phyloP scores from a whole-genome alignment of 768 basidiomycete species.

The Cystobasidium onofrii region DNA sequence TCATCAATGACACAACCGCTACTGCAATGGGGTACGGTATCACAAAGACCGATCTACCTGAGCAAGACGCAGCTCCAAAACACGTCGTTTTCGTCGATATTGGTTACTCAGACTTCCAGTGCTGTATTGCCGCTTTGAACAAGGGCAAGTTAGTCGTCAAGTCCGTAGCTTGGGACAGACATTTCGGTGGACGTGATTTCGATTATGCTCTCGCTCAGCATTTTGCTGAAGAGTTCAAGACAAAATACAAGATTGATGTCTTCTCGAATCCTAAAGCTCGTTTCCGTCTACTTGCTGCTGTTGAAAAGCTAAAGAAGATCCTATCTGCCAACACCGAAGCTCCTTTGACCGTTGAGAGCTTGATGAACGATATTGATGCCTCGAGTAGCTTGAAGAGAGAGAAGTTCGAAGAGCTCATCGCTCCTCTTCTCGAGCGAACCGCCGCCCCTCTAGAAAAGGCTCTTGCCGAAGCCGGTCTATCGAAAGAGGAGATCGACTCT shows the following conservation, averaged over 20 bases:
- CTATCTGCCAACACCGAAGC: constrained; percentile 87
- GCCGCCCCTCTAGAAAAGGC: constrained; percentile 66
- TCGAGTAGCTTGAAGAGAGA: constrained; percentile 76
- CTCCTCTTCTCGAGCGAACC: constrained; percentile 67
- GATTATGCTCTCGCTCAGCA: constrained; percentile 81
- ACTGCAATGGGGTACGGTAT: constrained; percentile 95
- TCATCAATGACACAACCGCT: constrained; percentile 96
- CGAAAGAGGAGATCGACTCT: constrained; percentile 74
- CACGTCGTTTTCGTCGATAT: constrained; percentile 91
- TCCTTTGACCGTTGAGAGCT: constrained; percentile 83
- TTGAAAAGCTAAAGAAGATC: constrained; percentile 93
- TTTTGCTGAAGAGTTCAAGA: constrained; percentile 84
- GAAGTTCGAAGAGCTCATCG: constrained; percentile 67
- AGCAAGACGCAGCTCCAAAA: constrained; percentile 63
- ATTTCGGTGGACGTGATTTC: constrained; percentile 93
- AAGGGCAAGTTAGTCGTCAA: constrained; percentile 86
- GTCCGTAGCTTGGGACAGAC: constrained; percentile 77
- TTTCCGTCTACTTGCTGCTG: constrained; percentile 79
- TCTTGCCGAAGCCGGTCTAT: constrained; percentile 68
- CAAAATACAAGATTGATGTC: constrained; percentile 98
- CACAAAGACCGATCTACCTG: constrained; percentile 91
- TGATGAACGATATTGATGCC: constrained; percentile 93
- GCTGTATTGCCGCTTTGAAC: constrained; percentile 80
- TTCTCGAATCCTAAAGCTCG: constrained; percentile 78
- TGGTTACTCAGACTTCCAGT: constrained; percentile 84